Base-by-base conservation (phyloP, 192 early-diverging fungal genomes). In the Coemansia sp. region DNA sequence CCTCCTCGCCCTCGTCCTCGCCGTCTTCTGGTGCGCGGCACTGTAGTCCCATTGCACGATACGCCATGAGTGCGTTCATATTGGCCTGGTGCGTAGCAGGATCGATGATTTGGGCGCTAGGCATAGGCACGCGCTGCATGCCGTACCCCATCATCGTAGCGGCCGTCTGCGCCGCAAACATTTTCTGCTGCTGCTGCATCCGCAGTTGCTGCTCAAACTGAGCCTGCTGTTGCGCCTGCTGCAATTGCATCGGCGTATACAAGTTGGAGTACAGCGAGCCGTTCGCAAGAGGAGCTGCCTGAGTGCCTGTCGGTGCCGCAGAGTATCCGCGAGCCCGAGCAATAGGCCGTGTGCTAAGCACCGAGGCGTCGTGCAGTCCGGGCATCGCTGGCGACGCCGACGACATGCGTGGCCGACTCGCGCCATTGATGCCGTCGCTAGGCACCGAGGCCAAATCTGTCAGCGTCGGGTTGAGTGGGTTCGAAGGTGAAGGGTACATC, bases 11-110 rank as follows among this genome's bases (percentile, higher is more conserved):
- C 18, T 67, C 69, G 33, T 15, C 47, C 2, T 66, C 74, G 7
- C 40, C 66, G 63, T 75, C 76, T 16, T 73, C 80, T 3, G 76
- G 80, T 59, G 80, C 80, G 40, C 64, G 77, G 80, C 80, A 83
- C 62, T 83, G 80, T 54, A 83, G 73, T 3, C 80, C 80, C 80
- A 83, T 83, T 36, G 80, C 80, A 20, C 80, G 80, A 73, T 83
- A 83, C 49, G 68, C 66, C 80, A 83, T 78, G 46, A 83, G 76
- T 63, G 76, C 72, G 59, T 83, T 77, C 76, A 83, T 74, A 20
- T 77, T 73, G 34, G 80, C 80, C 67, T 83, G 76, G 66, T 83
- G 64, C 40, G 63, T 67, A 2, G 66, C 59, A 22, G 76, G 80
- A 51, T 83, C 80, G 33, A 78, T 67, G 7, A 77, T 67, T 51